Base-by-base conservation (phyloP, 495 filamentous ascomycete species). In the Entonaema liquescens region DNA sequence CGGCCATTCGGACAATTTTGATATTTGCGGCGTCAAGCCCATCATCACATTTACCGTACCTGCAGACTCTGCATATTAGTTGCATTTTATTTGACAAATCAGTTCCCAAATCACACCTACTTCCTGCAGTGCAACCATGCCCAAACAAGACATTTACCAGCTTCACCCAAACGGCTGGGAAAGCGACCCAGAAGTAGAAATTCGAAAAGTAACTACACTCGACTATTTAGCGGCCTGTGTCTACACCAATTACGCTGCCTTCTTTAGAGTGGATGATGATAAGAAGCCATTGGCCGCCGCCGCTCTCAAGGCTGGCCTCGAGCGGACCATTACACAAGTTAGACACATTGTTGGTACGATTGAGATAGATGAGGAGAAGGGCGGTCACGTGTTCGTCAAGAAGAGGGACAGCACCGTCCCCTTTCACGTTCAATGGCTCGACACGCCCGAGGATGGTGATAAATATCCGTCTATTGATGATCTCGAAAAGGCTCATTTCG, bases 301-400 rank as follows among this genome's bases (percentile, higher is more conserved):
- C 1, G 59, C 74, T 1, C 62, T 84, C 25, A 79, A 77, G 40
- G 67, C 68, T 23, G 80, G 80, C 36, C 78, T 84, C 25, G 78
- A 83, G 54, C 61, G 68, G 7, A 83, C 81, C 2, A 73, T 85
- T n/a, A 73, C 72, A 53, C 81, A 85, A 57, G 65, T 64, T 17
- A 71, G 82, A 13, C 81, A 85, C 60, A 63, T 85, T 13, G 78
- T 79, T 13, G 82, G 83, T 13, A 81, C 74, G 12, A 80, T 85
- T 31, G 81, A 85, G 61, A 80, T 80, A 59, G 63, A 68, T 53
- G 40, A 47, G 23, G 42, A 69, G 4, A 17, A 73, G 6, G 79
- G 78, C 25, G 76, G 78, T 38, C 73, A 80, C 50, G 79, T 75
- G 0, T 83, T 83, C 55, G 71, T 78, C 58, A 85, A 83, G 68